A percentile compares a stretch with the other conserved stretches of the same genome.
These are phyloP conservation scores for Cicer yamashitae DNA, from an alignment of 306 rosid species.

Conservation along the genomic window DNA sequence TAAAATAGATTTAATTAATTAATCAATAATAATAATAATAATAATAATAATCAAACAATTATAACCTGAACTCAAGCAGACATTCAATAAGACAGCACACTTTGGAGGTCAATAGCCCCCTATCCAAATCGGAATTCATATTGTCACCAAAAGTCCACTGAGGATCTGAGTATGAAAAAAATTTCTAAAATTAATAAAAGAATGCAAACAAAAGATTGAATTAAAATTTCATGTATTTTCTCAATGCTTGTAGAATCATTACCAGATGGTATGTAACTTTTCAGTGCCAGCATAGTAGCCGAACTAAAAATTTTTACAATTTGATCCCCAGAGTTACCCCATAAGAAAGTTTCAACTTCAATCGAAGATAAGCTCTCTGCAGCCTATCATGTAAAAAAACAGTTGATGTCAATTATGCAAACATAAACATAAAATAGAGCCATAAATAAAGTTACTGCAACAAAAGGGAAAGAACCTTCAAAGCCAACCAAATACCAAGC, in stretches of 20 bases:
- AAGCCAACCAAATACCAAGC: slow-evolving; percentile 78
- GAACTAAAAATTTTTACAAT: slow-evolving; percentile 57
- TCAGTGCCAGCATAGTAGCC: slow-evolving; percentile 50
- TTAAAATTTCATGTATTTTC: slow-evolving; percentile 25
- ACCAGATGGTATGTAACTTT: slow-evolving; percentile 57
- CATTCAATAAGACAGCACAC: slow-evolving; percentile 70
- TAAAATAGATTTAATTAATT: slow-evolving; percentile 22
- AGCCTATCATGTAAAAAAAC: slow-evolving; percentile 61
- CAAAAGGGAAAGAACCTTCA: slow-evolving; percentile 60
- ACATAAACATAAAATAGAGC: slow-evolving; percentile 37
- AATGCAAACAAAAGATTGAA: slow-evolving; percentile 8
- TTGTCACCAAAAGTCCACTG: slow-evolving; percentile 58
- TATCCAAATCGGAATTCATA: slow-evolving; percentile 42
- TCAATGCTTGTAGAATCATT: slow-evolving; percentile 37
- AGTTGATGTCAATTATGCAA: slow-evolving; percentile 35
- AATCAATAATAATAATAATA: slow-evolving; percentile 19
- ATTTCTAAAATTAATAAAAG: slow-evolving; percentile 11
- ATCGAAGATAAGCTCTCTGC: slow-evolving; percentile 57
- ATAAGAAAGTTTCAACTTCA: slow-evolving; percentile 51
- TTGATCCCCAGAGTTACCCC: slow-evolving; percentile 58
- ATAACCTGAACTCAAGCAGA: slow-evolving; percentile 83
- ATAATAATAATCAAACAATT: slow-evolving; percentile 13
- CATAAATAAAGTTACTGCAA: slow-evolving; percentile 3
- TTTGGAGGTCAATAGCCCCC: slow-evolving; percentile 67
- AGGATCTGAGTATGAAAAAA: slow-evolving; percentile 55